phyloP scores from a whole-genome alignment of 176 grass and related monocot genomes.

The Poa annua region DNA sequence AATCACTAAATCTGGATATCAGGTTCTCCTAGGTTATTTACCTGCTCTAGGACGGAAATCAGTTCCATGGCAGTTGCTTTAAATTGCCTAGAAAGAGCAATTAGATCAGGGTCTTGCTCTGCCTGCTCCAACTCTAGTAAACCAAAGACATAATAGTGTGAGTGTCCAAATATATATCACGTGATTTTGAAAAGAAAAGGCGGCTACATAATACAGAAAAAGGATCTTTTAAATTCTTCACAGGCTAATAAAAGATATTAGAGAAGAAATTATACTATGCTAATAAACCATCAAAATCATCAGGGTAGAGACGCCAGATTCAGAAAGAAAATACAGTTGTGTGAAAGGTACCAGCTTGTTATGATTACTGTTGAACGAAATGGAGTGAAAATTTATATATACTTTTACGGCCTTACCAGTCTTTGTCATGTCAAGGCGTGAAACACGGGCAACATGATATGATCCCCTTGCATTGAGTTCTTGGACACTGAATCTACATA shows the following conservation, averaged over 20 bases:
- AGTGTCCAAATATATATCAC: slow-evolving; percentile 15
- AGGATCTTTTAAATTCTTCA: background rate
- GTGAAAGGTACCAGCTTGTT: background rate
- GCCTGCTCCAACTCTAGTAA: slow-evolving; percentile 87
- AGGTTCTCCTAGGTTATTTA: slow-evolving; percentile 35
- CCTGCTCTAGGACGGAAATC: slow-evolving; percentile 96
- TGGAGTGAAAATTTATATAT: background rate
- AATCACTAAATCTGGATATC: background rate
- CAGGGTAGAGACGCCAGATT: slow-evolving; percentile 5
- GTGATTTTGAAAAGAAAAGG: slow-evolving; percentile 9
- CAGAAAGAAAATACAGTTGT: background rate
- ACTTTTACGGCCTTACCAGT: slow-evolving; percentile 63
- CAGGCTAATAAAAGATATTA: slow-evolving; percentile 22
- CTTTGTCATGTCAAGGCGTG: slow-evolving; percentile 92
- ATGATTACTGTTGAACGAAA: slow-evolving; percentile 16
- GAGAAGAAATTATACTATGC: slow-evolving; percentile 34
- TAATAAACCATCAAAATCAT: slow-evolving; percentile 23
- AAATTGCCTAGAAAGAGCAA: slow-evolving; percentile 86
- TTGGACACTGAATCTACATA: slow-evolving; percentile 96
- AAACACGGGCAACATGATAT: slow-evolving; percentile 90
- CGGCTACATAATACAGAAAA: slow-evolving; percentile 1
- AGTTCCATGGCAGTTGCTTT: slow-evolving; percentile 98
- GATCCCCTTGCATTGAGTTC: slow-evolving; percentile 83
- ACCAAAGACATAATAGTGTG: slow-evolving; percentile 35
- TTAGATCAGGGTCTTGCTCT: slow-evolving; percentile 94